These are phyloP conservation scores for Tetrahymena thermophila DNA, from an alignment of 73 alveolate genomes.

Conservation along the genomic window DNA sequence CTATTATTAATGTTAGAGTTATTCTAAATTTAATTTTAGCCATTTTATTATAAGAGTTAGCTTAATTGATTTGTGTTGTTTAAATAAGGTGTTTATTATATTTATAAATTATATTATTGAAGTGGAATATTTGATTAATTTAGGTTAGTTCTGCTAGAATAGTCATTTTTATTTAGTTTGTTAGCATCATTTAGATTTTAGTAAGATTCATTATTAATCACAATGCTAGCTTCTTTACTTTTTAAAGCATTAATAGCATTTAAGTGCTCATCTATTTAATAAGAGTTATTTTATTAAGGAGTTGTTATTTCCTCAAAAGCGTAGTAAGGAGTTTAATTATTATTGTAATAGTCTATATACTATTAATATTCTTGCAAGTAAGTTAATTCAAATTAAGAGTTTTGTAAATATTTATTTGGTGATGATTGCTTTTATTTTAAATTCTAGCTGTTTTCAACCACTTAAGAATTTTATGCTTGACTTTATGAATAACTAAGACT, in stretches of 20 bases:
- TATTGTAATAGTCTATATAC: not conserved
- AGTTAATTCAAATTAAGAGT: not conserved
- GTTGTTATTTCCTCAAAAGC: not conserved
- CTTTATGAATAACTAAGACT: not conserved
- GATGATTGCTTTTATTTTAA: not conserved
- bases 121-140: not conserved
- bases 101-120: not conserved
- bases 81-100: not conserved
- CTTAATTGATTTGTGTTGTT: not conserved
- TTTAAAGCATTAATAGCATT: not conserved
- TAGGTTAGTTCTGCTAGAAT: not conserved
- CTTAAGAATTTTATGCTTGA: not conserved
- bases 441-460: not conserved
- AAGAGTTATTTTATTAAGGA: not conserved
- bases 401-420: not conserved
- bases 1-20: too few species aligned
- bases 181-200: not conserved
- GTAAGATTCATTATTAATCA: not conserved
- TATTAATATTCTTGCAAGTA: not conserved
- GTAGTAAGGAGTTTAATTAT: not conserved
- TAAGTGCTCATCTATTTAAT: not conserved
- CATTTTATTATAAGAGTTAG: not conserved
- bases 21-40: too few species aligned
- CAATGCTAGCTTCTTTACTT: not conserved
- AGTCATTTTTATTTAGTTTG: not conserved